These are phyloP conservation scores for Vinca minor DNA, from an alignment of 257 asterid genomes.

Conservation along the genomic window DNA sequence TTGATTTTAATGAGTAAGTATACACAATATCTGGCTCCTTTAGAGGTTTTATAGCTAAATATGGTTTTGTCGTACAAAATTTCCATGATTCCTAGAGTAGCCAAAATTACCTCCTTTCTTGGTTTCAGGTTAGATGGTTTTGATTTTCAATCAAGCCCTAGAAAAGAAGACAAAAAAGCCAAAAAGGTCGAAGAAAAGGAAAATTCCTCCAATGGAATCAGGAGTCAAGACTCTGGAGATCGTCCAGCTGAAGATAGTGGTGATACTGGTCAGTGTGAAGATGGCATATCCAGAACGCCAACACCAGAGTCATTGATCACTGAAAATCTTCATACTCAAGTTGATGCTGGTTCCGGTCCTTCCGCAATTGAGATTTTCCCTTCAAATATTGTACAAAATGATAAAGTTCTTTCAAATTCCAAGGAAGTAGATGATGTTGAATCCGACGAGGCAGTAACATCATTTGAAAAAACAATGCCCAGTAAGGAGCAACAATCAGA, in stretches of 20 bases:
- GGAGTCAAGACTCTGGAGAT: constrained; percentile 17
- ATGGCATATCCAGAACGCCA: constrained; percentile 21
- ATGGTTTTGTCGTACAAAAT: constrained; percentile 10
- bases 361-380: constrained; percentile 24
- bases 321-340: constrained; percentile 30
- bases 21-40: constrained; percentile 14
- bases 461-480: constrained; percentile 24
- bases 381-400: constrained; percentile 28
- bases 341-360: constrained; percentile 28
- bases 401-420: constrained; percentile 24
- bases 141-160: constrained; percentile 39
- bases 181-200: constrained; percentile 39
- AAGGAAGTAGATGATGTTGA: constrained; percentile 27
- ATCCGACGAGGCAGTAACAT: constrained; percentile 20
- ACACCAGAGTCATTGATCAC: constrained; percentile 24
- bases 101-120: neutral
- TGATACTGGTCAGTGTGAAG: constrained; percentile 21
- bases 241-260: constrained; percentile 22
- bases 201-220: constrained; percentile 24
- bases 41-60: neutral
- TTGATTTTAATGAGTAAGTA: constrained; percentile 83
- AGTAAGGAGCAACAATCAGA: constrained; percentile 22
- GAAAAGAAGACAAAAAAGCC: constrained; percentile 31
- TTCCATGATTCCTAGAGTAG: neutral
- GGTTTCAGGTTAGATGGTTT: constrained; percentile 53